Evolutionary conservation across 208 protist genomes (phyloP), one percentile per base, ranked within the genome.

Genomic region (Trypanosoma boissoni): DNA sequence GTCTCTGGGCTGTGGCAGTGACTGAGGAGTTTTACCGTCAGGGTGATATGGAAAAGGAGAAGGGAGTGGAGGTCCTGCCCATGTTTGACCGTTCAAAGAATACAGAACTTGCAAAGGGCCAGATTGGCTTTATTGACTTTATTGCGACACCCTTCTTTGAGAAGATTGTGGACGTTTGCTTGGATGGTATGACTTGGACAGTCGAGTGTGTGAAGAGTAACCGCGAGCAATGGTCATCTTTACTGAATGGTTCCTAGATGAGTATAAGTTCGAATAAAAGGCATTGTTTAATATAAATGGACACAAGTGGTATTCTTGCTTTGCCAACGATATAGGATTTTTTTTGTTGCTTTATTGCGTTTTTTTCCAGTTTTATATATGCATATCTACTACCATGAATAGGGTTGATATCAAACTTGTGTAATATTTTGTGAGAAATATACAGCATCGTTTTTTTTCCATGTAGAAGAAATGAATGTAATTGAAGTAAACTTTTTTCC

Each of bases 11-110:
- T 9, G 83, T 86, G 76, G 67, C 80, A 29, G 78, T 94, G 76
- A 92, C 85, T 39, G 88, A 91, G 77, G 82, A 94, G 68, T 94
- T 94, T 71, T 90, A 91, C 64, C 75, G 81, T 0, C 87, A 94
- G 72, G 88, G 88, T 21, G 88, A 92, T 60, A 89, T 88, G 71
- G 84, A 94, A 68, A 89, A 91, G 70, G 80, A 86, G 68, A 88
- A 83, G 68, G 84, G 83, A 9, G 76, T 91, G 34, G 76, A 88
- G 69, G 79, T 88, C 61, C 65, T 85, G 50, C 82, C 88, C 29
- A 91, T 90, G 84, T 92, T 94, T 58, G 80, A 94, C 60, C 83
- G 88, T 32, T 87, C 78, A 5, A 76, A 79, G 65, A 91, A 87
- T 71, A 87, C 73, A 36, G 81, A 94, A 76, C 82, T 94, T 39